Percentiles rank a stretch among this genome's conserved stretches.
Conservation (phyloP, 805 yeast genomes). For the Metschnikowia kunwiensis region DNA sequence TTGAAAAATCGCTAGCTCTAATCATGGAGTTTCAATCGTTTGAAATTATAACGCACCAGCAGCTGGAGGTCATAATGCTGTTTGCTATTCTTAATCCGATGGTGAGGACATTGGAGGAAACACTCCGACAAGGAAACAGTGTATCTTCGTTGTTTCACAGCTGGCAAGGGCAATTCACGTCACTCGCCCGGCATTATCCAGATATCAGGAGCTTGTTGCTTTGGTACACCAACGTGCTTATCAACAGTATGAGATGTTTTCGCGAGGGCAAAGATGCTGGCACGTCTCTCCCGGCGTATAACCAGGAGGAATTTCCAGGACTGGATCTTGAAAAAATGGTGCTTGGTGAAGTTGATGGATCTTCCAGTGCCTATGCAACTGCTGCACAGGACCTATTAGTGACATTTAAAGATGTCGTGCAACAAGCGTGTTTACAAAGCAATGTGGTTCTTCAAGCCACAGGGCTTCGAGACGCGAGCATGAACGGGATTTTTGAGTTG, state of each 20-base stretch:
- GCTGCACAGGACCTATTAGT: constrained; percentile 43
- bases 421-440: constrained; percentile 52
- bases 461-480: constrained; percentile 23
- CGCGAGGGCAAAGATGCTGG: neutral
- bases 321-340: neutral
- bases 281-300: constrained; percentile 2
- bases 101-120: constrained; percentile 1
- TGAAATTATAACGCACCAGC: constrained; percentile 5
- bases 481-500: constrained; percentile 46
- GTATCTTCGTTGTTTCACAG: constrained; percentile 23
- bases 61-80: constrained; percentile 25
- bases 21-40: constrained; percentile 1
- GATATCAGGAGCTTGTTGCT: constrained; percentile 2
- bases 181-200: neutral
- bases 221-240: constrained; percentile 14
- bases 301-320: neutral
- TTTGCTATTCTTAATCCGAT: constrained; percentile 37
- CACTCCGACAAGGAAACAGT: neutral
- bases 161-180: constrained; percentile 22
- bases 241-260: neutral
- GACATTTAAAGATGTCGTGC: constrained; percentile 64
- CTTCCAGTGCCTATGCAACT: constrained; percentile 30
- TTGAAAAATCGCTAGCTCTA: too few relatives aligned
- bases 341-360: neutral
- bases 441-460: constrained; percentile 43